Percentiles rank a stretch among this genome's conserved stretches.
These are phyloP conservation scores for Coemansia sp. DNA, from an alignment of 192 early-diverging fungal species.

Conservation along the genomic window DNA sequence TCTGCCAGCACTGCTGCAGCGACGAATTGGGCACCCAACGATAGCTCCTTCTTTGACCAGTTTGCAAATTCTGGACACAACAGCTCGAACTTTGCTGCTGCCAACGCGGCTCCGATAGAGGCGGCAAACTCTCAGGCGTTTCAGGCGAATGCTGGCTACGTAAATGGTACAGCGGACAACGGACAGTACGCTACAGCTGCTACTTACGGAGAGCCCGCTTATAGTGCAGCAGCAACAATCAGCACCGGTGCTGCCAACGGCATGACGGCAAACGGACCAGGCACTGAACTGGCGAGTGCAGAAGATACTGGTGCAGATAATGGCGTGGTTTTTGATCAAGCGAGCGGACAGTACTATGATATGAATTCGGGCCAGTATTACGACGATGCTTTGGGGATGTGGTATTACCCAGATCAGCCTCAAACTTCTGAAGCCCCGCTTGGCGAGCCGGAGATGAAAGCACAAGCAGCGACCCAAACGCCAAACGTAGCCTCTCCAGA, in stretches of 20 bases:
- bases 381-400: constrained; percentile 31
- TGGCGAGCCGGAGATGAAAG: not conserved
- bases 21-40: constrained; percentile 5
- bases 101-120: too few species aligned
- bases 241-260: not conserved
- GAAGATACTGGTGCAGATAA: not conserved
- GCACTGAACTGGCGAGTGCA: not conserved
- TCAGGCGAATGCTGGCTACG: not conserved
- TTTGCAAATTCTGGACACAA: not conserved
- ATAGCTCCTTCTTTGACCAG: constrained; percentile 31
- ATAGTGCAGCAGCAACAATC: not conserved
- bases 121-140: not conserved
- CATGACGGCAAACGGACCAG: not conserved
- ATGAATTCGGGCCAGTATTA: constrained; percentile 47
- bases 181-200: not conserved
- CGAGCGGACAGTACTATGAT: constrained; percentile 46
- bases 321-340: constrained; percentile 35
- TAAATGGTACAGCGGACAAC: not conserved
- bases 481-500: not conserved
- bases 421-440: not conserved
- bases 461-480: not conserved
- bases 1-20: not conserved
- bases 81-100: too few species aligned
- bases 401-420: constrained; percentile 43
- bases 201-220: not conserved